These are phyloP conservation scores for Phyllostachys edulis DNA, from an alignment of 176 grass and related monocot species.

Conservation along the genomic window DNA sequence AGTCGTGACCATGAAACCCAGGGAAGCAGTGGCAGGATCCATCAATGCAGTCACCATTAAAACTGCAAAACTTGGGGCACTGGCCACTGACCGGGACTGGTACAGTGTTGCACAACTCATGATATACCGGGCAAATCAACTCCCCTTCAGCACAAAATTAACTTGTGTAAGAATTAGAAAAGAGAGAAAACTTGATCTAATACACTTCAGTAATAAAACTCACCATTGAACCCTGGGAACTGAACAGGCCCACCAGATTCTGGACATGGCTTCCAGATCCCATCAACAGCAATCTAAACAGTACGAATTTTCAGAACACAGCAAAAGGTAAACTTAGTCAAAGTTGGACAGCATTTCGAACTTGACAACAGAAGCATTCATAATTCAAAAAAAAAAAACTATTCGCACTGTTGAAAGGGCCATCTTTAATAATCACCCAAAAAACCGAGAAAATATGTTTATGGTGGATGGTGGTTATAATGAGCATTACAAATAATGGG, in stretches of 20 bases:
- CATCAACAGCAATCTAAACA: conserved; percentile 94
- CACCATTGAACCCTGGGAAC: conserved; percentile 95
- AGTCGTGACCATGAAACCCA: conserved; percentile 86
- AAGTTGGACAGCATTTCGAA: neutral
- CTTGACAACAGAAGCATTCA: neutral
- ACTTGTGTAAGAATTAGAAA: conserved; percentile 28
- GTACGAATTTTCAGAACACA: neutral
- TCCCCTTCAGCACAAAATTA: conserved; percentile 66
- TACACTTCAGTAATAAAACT: conserved; percentile 32
- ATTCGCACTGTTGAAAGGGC: neutral
- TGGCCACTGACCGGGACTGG: conserved; percentile 58
- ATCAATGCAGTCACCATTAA: conserved; percentile 91
- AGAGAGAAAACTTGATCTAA: neutral
- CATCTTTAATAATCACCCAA: neutral
- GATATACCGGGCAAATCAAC: conserved; percentile 91
- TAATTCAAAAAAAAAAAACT: neutral
- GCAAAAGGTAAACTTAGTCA: neutral
- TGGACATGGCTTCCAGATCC: conserved; percentile 90
- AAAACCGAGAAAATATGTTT: neutral
- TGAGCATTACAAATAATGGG: conserved; percentile 5
- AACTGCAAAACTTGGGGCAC: conserved; percentile 75
- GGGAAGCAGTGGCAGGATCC: conserved; percentile 89
- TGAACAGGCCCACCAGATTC: conserved; percentile 84
- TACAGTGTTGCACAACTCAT: conserved; percentile 65
- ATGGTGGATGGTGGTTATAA: neutral